These are phyloP conservation scores for Candida oleophila DNA, from an alignment of 805 yeast genomes.

Conservation along the genomic window DNA sequence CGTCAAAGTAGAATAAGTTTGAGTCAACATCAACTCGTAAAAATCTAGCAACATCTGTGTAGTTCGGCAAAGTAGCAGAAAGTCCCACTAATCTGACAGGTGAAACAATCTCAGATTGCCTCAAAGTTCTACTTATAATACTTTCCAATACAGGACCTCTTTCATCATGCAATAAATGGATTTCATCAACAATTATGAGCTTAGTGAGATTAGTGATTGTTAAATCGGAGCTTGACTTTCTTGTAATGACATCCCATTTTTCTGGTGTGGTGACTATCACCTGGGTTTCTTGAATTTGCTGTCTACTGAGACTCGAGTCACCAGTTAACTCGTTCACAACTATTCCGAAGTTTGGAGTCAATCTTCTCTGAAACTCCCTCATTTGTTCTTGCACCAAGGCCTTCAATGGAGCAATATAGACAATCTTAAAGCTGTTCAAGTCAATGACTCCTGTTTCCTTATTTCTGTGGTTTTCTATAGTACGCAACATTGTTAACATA, in stretches of 20 bases:
- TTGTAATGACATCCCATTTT: constrained; percentile 94
- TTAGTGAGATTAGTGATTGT: constrained; percentile 64
- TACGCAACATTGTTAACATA: constrained; percentile 69
- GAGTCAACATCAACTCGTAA: constrained; percentile 56
- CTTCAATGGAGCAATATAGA: constrained; percentile 89
- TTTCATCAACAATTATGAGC: constrained; percentile 83
- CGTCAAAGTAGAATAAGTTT: constrained; percentile 79
- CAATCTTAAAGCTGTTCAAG: constrained; percentile 64
- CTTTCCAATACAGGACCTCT: constrained; percentile 94
- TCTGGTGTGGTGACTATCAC: constrained; percentile 92
- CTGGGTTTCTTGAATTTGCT: constrained; percentile 77
- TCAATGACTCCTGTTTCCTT: constrained; percentile 48
- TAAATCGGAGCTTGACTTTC: constrained; percentile 65
- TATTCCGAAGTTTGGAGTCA: constrained; percentile 58
- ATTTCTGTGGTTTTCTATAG: constrained; percentile 53
- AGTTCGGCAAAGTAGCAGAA: constrained; percentile 92
- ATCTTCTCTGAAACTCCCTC: constrained; percentile 73
- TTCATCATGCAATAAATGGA: constrained; percentile 87
- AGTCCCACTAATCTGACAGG: constrained; percentile 75
- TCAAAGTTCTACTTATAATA: constrained; percentile 72
- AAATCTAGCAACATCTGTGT: constrained; percentile 80
- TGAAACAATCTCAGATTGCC: constrained; percentile 43
- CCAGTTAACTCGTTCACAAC: constrained; percentile 88
- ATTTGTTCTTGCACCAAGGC: constrained; percentile 96
- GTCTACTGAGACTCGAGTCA: constrained; percentile 73